phyloP scores from a whole-genome alignment of 208 protist genomes.

The Ichthyophonus hoferi region DNA sequence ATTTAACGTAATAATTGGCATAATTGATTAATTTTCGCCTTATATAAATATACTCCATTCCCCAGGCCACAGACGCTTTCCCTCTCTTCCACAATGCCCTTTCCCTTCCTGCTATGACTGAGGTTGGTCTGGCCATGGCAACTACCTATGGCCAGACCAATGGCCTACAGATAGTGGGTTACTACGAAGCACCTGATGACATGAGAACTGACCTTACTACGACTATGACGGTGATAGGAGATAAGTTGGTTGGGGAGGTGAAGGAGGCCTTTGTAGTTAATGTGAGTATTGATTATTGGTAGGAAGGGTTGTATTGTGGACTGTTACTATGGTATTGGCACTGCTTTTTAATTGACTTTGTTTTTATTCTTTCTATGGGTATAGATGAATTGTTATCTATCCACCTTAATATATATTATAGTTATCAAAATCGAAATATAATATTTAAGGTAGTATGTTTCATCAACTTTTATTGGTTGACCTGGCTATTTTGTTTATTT shows the following conservation, averaged over 20 bases:
- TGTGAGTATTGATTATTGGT: no score
- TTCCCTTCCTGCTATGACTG: conserved; percentile 7
- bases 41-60: no score
- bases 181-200: conserved; percentile 4
- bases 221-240: neutral
- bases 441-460: neutral
- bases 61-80: neutral
- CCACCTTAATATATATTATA: neutral
- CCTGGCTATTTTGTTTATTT: no score
- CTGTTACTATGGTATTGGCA: neutral
- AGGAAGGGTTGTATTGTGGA: neutral
- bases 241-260: neutral
- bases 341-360: neutral
- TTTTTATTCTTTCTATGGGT: neutral
- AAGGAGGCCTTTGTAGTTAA: neutral
- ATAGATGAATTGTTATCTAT: neutral
- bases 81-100: conserved; percentile 10
- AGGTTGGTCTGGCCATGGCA: neutral
- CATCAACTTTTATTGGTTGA: no score
- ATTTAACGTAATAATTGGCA: no score
- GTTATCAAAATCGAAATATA: neutral
- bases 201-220: neutral
- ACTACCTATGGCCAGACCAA: neutral
- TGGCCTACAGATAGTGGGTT: neutral
- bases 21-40: no score